phyloP scores from a whole-genome alignment of 2,329 filamentous ascomycete species.

The Xylaria sp. region DNA sequence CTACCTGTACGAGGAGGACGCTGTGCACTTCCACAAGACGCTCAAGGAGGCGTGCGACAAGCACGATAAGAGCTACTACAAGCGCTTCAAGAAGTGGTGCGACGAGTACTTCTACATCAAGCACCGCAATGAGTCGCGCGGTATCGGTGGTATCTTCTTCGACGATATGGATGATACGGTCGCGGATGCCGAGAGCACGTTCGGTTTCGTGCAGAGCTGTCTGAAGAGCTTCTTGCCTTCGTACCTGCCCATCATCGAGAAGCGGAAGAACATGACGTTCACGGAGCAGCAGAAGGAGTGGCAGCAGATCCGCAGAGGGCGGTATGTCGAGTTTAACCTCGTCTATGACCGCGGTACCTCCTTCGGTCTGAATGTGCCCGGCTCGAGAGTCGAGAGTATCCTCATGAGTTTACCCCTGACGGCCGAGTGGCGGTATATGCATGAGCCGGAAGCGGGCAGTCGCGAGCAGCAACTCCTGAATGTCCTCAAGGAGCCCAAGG shows the following conservation, averaged over 20 bases:
- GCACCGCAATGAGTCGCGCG: constrained; percentile 80
- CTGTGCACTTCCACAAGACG: constrained; percentile 90
- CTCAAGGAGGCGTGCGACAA: constrained; percentile 91
- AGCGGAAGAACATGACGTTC: constrained; percentile 86
- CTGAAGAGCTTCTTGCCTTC: constrained; percentile 82
- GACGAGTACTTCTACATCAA: constrained; percentile 96
- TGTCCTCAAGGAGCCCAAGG: constrained; percentile 58
- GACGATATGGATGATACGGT: constrained; percentile 88
- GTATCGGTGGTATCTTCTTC: constrained; percentile 96
- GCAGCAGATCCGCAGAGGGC: constrained; percentile 91
- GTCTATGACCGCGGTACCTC: constrained; percentile 93
- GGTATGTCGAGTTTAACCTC: constrained; percentile 97
- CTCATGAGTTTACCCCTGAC: constrained; percentile 94
- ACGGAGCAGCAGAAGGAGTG: constrained; percentile 84
- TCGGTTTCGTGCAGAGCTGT: constrained; percentile 82
- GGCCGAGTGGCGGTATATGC: constrained; percentile 94
- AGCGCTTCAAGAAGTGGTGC: constrained; percentile 96
- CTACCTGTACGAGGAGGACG: constrained; percentile 96
- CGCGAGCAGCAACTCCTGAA: constrained; percentile 77
- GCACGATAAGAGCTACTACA: constrained; percentile 88
- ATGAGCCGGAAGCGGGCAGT: constrained; percentile 68
- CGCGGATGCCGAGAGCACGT: constrained; percentile 82
- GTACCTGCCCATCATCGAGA: constrained; percentile 84
- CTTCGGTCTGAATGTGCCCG: constrained; percentile 90
- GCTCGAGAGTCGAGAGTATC: constrained; percentile 89